Conservation (phyloP, 176 grass and related monocot genomes). For the Secale cereale region DNA sequence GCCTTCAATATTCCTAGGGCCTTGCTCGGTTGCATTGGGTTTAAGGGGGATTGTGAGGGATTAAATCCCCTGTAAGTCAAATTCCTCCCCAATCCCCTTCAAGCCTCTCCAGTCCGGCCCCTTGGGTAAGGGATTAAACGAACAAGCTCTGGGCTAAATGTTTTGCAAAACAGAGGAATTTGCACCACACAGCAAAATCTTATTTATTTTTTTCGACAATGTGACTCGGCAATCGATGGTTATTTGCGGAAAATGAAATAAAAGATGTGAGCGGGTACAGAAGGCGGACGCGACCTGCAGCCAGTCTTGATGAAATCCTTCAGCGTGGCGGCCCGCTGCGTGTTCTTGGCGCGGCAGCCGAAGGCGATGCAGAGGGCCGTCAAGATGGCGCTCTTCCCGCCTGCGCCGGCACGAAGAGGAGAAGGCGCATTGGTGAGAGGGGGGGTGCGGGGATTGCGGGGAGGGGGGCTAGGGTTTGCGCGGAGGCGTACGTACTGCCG, state of each 20-base stretch:
- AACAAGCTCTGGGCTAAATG: background rate
- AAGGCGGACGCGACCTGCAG: constrained; percentile 50
- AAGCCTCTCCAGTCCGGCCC: too few relatives aligned
- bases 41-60: too few relatives aligned
- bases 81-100: too few relatives aligned
- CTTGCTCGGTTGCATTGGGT: too few relatives aligned
- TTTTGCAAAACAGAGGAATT: background rate
- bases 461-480: constrained; percentile 21
- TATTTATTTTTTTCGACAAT: background rate
- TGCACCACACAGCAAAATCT: background rate
- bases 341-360: constrained; percentile 79
- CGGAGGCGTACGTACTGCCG: constrained; percentile 64
- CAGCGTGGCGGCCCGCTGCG: constrained; percentile 64
- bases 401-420: constrained; percentile 2
- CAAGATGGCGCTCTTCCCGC: constrained; percentile 89
- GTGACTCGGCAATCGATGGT: background rate
- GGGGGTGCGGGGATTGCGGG: background rate
- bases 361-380: constrained; percentile 89
- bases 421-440: background rate
- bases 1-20: background rate
- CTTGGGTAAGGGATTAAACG: too few relatives aligned
- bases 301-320: constrained; percentile 94
- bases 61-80: too few relatives aligned
- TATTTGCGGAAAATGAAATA: too few relatives aligned
- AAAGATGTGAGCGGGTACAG: background rate